A percentile compares a stretch with the other conserved stretches of the same genome.
These are phyloP conservation scores for Daldinia childiae DNA, from an alignment of 495 filamentous ascomycete species.

Conservation along the genomic window DNA sequence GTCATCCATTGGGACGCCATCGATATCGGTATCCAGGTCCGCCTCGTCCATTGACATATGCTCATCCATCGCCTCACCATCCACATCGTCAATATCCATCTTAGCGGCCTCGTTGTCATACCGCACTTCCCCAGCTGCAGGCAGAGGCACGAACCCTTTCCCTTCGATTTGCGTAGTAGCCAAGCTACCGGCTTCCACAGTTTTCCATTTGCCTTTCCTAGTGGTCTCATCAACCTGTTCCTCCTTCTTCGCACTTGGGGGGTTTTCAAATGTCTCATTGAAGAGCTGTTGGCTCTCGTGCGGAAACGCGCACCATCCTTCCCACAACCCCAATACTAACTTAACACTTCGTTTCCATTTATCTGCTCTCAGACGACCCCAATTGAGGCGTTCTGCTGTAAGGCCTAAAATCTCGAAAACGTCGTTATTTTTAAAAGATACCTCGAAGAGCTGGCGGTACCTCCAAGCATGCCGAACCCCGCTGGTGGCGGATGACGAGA, in stretches of 20 bases:
- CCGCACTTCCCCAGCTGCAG: constrained; percentile 17
- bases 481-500: constrained; percentile 82
- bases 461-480: constrained; percentile 91
- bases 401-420: constrained; percentile 85
- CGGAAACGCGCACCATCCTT: constrained; percentile 88
- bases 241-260: constrained; percentile 67
- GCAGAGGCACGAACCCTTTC: constrained; percentile 50
- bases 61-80: constrained; percentile 62
- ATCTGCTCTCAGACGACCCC: constrained; percentile 85
- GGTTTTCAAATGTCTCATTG: constrained; percentile 74
- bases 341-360: constrained; percentile 90
- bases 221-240: constrained; percentile 58
- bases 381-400: constrained; percentile 77
- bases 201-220: constrained; percentile 75
- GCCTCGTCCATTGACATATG: constrained; percentile 58
- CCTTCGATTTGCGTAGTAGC: constrained; percentile 48
- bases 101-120: constrained; percentile 32
- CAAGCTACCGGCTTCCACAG: constrained; percentile 64
- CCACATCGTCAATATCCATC: constrained; percentile 46
- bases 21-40: constrained; percentile 58
- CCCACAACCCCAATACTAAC: constrained; percentile 80
- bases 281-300: constrained; percentile 79
- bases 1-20: constrained; percentile 60
- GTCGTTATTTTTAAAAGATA: constrained; percentile 69
- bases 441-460: constrained; percentile 87